Evolutionary conservation across 805 yeast genomes (phyloP).

Genomic region (Candida insectorum): DNA sequence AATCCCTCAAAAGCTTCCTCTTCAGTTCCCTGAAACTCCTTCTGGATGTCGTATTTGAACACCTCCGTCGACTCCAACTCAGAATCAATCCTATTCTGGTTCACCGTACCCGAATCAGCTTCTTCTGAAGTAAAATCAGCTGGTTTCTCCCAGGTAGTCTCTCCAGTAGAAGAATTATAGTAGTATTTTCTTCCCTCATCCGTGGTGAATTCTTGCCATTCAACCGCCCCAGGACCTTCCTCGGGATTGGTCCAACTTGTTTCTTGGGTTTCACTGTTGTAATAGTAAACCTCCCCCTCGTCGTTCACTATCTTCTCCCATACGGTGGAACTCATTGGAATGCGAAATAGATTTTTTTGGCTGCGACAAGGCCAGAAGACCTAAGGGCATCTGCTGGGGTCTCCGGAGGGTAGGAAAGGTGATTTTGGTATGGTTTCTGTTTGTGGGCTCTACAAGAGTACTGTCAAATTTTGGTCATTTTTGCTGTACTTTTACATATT

Average conservation of each 20-base stretch:
- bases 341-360: too few relatives aligned
- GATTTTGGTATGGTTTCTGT: too few relatives aligned
- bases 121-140: conserved; percentile 30
- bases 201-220: conserved; percentile 45
- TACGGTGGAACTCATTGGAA: neutral
- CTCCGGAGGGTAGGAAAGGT: too few relatives aligned
- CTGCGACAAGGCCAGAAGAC: too few relatives aligned
- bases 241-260: conserved; percentile 83
- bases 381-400: too few relatives aligned
- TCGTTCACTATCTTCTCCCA: conserved; percentile 70
- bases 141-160: conserved; percentile 83
- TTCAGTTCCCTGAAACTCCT: conserved; percentile 1
- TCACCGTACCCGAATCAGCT: neutral
- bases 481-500: too few relatives aligned
- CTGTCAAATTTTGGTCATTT: too few relatives aligned
- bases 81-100: conserved; percentile 6
- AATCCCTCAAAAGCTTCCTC: conserved; percentile 45
- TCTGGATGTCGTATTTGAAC: neutral
- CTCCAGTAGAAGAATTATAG: conserved; percentile 59
- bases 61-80: conserved; percentile 5
- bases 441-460: too few relatives aligned
- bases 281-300: conserved; percentile 70
- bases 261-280: conserved; percentile 58
- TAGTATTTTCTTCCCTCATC: conserved; percentile 65
- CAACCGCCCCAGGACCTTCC: conserved; percentile 20